These are phyloP conservation scores for Rubus idaeus DNA, from an alignment of 306 rosid genomes.

Conservation along the genomic window DNA sequence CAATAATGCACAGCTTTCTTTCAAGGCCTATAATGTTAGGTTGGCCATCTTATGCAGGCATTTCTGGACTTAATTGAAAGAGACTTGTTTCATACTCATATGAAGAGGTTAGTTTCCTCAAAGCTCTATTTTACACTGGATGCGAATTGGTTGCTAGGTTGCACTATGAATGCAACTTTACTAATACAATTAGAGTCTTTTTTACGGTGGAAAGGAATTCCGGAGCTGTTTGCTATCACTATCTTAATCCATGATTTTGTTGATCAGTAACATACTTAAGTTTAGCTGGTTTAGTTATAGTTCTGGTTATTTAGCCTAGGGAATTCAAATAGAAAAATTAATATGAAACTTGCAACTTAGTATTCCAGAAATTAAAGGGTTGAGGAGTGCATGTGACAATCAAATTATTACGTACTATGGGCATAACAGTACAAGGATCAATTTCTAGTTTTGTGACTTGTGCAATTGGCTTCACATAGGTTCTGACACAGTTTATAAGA, in stretches of 20 bases:
- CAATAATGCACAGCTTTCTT: background rate
- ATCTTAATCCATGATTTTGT: background rate
- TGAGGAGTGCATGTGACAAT: background rate
- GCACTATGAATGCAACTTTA: background rate
- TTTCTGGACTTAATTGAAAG: conserved; percentile 89
- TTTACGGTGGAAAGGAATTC: background rate
- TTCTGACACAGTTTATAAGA: background rate
- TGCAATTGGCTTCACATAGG: background rate
- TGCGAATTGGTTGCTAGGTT: background rate
- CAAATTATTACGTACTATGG: background rate
- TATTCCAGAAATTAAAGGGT: background rate
- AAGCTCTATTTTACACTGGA: background rate
- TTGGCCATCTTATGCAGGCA: conserved; percentile 59
- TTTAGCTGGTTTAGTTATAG: background rate
- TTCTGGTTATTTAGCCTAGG: background rate
- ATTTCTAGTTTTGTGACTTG: background rate
- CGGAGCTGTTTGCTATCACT: background rate
- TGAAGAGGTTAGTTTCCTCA: conserved; percentile 70
- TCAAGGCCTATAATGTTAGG: conserved; percentile 11
- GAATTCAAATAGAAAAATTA: background rate
- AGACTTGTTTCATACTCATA: conserved; percentile 81
- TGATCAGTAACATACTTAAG: background rate
- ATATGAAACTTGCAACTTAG: background rate
- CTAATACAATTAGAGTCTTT: background rate
- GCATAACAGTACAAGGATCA: background rate